Conservation (phyloP, 129 eudicot genomes). For the Saposhnikovia divaricata region DNA sequence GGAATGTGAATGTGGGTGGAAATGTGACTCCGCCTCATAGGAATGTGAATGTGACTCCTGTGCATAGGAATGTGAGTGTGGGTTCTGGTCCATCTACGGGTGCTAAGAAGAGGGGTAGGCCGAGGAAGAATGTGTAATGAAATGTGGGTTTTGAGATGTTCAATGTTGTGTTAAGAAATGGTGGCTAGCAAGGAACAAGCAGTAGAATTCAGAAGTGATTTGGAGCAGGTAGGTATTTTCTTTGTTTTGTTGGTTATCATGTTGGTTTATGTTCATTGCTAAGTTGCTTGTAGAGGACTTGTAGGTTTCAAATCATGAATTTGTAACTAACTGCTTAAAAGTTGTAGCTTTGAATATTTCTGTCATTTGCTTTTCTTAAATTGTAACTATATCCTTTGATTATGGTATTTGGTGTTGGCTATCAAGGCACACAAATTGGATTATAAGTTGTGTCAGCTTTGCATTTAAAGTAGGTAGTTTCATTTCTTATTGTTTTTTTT, state of each 20-base stretch:
- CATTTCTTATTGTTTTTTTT: not conserved
- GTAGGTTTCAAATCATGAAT: not conserved
- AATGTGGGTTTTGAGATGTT: not conserved
- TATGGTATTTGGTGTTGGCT: not conserved
- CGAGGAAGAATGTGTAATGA: constrained; percentile 37
- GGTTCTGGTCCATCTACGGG: constrained; percentile 9
- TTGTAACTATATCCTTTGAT: not conserved
- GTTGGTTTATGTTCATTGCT: not conserved
- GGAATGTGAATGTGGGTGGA: not conserved
- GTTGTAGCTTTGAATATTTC: not conserved
- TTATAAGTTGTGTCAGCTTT: not conserved
- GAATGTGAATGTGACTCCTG: constrained; percentile 1
- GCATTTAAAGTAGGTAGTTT: not conserved
- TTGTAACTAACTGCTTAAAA: not conserved
- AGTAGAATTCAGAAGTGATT: not conserved
- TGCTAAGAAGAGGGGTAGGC: constrained; percentile 64
- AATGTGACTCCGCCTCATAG: constrained; percentile 11
- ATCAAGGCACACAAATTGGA: not conserved
- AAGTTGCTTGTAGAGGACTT: not conserved
- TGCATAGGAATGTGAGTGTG: not conserved
- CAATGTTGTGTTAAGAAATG: not conserved
- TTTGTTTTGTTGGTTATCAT: constrained; percentile 8
- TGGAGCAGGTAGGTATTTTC: constrained; percentile 11
- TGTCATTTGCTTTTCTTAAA: not conserved
- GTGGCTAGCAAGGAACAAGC: not conserved